Percentiles rank a stretch among this genome's conserved stretches.
Evolutionary conservation across 2,329 filamentous ascomycete genomes (phyloP).

Genomic region (Beauveria bassiana): DNA sequence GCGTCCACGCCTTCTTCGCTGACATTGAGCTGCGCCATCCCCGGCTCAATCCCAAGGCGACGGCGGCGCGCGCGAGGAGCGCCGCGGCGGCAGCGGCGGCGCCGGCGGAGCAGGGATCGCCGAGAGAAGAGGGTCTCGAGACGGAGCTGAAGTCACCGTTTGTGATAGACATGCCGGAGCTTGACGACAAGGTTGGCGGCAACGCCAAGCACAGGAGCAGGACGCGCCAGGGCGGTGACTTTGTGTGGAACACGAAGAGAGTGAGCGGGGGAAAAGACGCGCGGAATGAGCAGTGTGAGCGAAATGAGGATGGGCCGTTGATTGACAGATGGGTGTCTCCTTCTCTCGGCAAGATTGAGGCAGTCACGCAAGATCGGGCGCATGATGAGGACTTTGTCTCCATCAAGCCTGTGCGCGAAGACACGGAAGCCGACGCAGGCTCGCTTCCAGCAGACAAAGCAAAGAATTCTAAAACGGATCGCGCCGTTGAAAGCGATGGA

Average conservation of each 20-base stretch:
- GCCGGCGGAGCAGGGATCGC: slow-evolving; percentile 11
- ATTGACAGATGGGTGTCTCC: slow-evolving; percentile 4
- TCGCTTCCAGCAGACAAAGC: background rate
- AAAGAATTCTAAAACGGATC: background rate
- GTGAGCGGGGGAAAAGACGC: background rate
- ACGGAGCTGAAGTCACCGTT: background rate
- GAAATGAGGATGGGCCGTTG: background rate
- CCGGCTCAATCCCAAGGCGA: slow-evolving; percentile 14
- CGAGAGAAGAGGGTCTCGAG: slow-evolving; percentile 11
- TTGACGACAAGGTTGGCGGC: background rate
- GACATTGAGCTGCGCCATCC: slow-evolving; percentile 27
- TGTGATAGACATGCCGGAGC: slow-evolving; percentile 4
- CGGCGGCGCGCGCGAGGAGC: slow-evolving; percentile 14
- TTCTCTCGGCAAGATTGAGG: background rate
- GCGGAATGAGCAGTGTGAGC: background rate
- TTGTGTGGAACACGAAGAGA: slow-evolving; percentile 25
- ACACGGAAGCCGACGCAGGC: background rate
- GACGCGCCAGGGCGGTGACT: slow-evolving; percentile 16
- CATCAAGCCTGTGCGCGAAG: background rate
- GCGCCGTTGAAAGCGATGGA: background rate
- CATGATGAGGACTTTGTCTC: background rate
- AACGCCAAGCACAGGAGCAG: background rate
- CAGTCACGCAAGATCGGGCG: background rate
- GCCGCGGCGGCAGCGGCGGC: slow-evolving; percentile 1
- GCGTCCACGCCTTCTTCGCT: slow-evolving; percentile 28